Evolutionary conservation across 2,329 filamentous ascomycete species (phyloP).

Genomic region (Helotiales sp.): DNA sequence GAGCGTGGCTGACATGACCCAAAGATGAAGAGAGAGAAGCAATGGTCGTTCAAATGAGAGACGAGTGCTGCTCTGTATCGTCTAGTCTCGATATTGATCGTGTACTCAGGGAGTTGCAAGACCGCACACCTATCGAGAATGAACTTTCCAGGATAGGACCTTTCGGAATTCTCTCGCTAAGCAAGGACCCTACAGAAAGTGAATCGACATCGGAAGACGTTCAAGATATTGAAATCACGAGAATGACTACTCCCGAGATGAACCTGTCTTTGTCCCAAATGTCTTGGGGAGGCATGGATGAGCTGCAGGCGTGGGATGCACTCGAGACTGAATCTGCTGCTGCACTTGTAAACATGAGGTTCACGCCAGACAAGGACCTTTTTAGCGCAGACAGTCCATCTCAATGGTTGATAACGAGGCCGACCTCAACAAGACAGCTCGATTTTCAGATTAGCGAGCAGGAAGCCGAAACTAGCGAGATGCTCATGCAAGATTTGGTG

Average conservation of each 20-base stretch:
- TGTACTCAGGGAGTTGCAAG: slow-evolving; percentile 12
- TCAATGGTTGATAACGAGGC: not conserved
- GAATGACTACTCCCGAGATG: slow-evolving; percentile 3
- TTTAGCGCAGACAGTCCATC: not conserved
- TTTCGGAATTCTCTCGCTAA: slow-evolving; percentile 13
- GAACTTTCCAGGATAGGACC: slow-evolving; percentile 12
- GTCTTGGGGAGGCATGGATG: slow-evolving; percentile 3
- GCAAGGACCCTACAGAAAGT: not conserved
- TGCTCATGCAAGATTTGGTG: not conserved
- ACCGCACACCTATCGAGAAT: not conserved
- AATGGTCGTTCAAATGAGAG: slow-evolving; percentile 15
- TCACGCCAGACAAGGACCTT: not conserved
- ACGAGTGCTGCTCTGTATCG: slow-evolving; percentile 10
- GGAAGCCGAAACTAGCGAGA: not conserved
- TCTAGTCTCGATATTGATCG: slow-evolving; percentile 13
- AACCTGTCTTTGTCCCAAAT: slow-evolving; percentile 5
- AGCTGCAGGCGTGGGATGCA: slow-evolving; percentile 4
- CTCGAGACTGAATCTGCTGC: slow-evolving; percentile 3
- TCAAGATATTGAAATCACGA: not conserved
- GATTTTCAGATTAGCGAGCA: not conserved
- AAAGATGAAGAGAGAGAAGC: slow-evolving; percentile 12
- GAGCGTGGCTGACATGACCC: not conserved
- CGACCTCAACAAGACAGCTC: not conserved
- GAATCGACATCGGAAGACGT: not conserved
- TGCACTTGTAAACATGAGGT: slow-evolving; percentile 6